phyloP scores from a whole-genome alignment of 164 flowering plant genomes.

The Liquidambar formosana region DNA sequence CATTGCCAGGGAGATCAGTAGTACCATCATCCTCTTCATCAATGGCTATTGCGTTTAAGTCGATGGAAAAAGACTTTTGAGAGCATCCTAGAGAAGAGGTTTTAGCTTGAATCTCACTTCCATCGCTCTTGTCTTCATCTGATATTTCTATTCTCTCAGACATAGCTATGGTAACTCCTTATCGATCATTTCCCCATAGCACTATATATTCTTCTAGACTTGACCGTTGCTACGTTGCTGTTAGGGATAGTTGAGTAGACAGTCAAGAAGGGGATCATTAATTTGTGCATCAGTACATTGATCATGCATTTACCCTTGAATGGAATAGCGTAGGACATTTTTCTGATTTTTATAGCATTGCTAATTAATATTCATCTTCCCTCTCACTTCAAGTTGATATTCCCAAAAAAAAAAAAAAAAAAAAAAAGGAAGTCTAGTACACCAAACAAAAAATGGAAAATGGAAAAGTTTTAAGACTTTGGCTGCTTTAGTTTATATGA shows the following conservation, averaged over 20 bases:
- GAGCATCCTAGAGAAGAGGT: neutral
- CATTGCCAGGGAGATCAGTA: neutral
- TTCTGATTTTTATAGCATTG: too few relatives aligned
- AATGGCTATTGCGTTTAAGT: conserved; percentile 16
- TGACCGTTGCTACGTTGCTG: neutral
- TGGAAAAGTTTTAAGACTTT: too few relatives aligned
- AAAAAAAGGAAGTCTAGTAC: too few relatives aligned
- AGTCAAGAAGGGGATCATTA: neutral
- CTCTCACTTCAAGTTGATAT: too few relatives aligned
- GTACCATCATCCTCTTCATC: conserved; percentile 4
- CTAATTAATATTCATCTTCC: too few relatives aligned
- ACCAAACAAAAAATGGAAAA: too few relatives aligned
- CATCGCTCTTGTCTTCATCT: conserved; percentile 11
- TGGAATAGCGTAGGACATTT: too few relatives aligned
- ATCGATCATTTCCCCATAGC: conserved; percentile 1
- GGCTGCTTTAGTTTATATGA: too few relatives aligned
- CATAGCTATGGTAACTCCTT: neutral
- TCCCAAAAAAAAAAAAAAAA: too few relatives aligned
- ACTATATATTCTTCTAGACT: neutral
- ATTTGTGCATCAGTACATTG: neutral
- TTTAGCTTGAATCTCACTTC: conserved; percentile 4
- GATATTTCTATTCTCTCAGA: conserved; percentile 14
- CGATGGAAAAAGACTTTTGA: conserved; percentile 7
- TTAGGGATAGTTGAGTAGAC: neutral
- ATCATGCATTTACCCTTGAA: neutral